These are phyloP conservation scores for Ganoderma lingzhi DNA, from an alignment of 1,284 basidiomycete species.

Conservation along the genomic window DNA sequence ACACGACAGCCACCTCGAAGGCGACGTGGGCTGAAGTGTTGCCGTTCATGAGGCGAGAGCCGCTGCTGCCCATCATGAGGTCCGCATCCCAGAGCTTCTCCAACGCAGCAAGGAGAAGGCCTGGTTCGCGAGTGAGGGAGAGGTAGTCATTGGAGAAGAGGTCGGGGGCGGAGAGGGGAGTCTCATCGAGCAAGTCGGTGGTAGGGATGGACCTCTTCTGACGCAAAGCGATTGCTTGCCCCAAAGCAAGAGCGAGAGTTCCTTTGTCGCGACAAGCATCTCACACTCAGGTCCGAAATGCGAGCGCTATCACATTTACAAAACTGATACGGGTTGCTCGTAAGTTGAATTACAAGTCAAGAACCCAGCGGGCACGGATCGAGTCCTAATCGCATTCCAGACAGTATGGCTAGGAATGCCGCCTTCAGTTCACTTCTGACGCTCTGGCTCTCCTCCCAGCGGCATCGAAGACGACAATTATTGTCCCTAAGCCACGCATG, in stretches of 20 bases:
- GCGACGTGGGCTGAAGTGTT: constrained; percentile 69
- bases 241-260: neutral
- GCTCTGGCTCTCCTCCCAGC: neutral
- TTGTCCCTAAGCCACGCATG: constrained; percentile 2
- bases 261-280: neutral
- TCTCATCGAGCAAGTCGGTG: neutral
- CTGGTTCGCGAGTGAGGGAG: constrained; percentile 72
- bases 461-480: neutral
- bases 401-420: neutral
- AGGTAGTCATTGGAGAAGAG: constrained; percentile 95
- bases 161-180: constrained; percentile 48
- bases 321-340: constrained; percentile 6
- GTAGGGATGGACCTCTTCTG: constrained; percentile 3
- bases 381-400: constrained; percentile 1
- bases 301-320: neutral
- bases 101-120: constrained; percentile 64
- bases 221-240: neutral
- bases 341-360: constrained; percentile 12
- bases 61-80: constrained; percentile 82
- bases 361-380: constrained; percentile 3
- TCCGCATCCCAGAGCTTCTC: constrained; percentile 55
- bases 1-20: constrained; percentile 33
- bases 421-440: constrained; percentile 4
- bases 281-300: neutral
- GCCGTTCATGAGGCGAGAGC: constrained; percentile 81